Conservation (phyloP, 73 alveolate genomes). For the Chromera velia region DNA sequence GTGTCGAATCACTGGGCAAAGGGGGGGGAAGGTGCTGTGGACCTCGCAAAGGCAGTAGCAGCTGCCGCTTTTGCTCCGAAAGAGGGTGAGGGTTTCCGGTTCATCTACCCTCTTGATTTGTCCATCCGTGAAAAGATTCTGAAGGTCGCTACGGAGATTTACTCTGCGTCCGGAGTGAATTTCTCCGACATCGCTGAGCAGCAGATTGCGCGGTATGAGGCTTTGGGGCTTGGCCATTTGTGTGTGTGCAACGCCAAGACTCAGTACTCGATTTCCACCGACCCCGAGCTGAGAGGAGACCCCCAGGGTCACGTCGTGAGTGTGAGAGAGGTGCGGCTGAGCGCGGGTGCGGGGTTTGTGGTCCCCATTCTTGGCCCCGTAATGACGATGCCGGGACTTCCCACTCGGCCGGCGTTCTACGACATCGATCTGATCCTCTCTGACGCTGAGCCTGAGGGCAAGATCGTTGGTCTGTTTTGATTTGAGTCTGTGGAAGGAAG, state of each 20-base stretch:
- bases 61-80: too few species aligned
- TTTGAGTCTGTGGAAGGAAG: too few species aligned
- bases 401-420: slow-evolving; percentile 44
- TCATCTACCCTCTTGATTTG: slow-evolving; percentile 26
- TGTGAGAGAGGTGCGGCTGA: slow-evolving; percentile 28
- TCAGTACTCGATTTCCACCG: slow-evolving; percentile 29
- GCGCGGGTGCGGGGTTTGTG: slow-evolving; percentile 46
- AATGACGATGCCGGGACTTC: slow-evolving; percentile 48
- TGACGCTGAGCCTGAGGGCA: too few species aligned
- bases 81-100: slow-evolving; percentile 10
- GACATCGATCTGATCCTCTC: slow-evolving; percentile 38
- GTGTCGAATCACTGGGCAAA: slow-evolving; percentile 38
- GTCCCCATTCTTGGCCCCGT: slow-evolving; percentile 40
- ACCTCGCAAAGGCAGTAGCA: slow-evolving; percentile 22
- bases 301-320: slow-evolving; percentile 13
- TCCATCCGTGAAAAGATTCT: slow-evolving; percentile 29
- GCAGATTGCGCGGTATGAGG: slow-evolving; percentile 10
- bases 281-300: slow-evolving; percentile 23
- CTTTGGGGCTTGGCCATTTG: slow-evolving; percentile 36
- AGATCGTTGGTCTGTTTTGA: slow-evolving; percentile 37
- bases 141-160: slow-evolving; percentile 18
- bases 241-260: slow-evolving; percentile 54
- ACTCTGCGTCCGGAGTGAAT: slow-evolving; percentile 38
- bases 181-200: slow-evolving; percentile 21
- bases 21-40: slow-evolving; percentile 43